Base-by-base conservation (phyloP, 2,329 filamentous ascomycete species). In the Phialophora verrucosa region DNA sequence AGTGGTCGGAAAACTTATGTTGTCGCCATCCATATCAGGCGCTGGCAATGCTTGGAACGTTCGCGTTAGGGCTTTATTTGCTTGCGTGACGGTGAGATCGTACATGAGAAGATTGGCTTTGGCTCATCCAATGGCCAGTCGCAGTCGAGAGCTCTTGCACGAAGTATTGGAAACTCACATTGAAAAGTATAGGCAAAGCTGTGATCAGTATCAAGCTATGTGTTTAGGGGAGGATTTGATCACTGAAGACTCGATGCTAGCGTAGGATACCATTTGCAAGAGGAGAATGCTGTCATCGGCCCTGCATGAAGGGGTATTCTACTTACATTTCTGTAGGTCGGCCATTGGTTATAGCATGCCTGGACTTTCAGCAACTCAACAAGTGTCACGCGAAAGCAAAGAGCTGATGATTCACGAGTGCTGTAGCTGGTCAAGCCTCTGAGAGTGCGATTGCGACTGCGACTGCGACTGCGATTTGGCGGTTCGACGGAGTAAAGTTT, bases 401-500 rank as follows among this genome's bases (percentile, higher is more conserved):
- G 14, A 6, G 31, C 38, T 42, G 38, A 42, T 17, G 38, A 8
- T n/a, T n/a, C 35, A 42, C 12, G 35, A 42, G 35, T 42, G 35
- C 14, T 17, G 35, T 14, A 14, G 35, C 35, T 14, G 35, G 4
- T 42, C 35, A 42, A 42, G 12, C 32, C 35, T 38, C 35, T 14
- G 38, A 42, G 38, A 17, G 12, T n/a, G n/a, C n/a, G n/a, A n/a
- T 14, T 42, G 14, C 14, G 38, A 4, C 38, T 42, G 23, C n/a
- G n/a, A n/a, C 3, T 42, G 14, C 14, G 38, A 4, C 38, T 42
- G 23, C n/a, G n/a, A n/a, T n/a, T n/a, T 17, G 12, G 38, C 1
- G 38, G 14, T n/a, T 44, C 38, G 38, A 8, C 61, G 56, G 58
- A n/a, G 10, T 53, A 38, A 49, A 51, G 59, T 62, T 63, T 69